Evolutionary conservation across 805 yeast genomes (phyloP).

Genomic region (Novakomyces olei): DNA sequence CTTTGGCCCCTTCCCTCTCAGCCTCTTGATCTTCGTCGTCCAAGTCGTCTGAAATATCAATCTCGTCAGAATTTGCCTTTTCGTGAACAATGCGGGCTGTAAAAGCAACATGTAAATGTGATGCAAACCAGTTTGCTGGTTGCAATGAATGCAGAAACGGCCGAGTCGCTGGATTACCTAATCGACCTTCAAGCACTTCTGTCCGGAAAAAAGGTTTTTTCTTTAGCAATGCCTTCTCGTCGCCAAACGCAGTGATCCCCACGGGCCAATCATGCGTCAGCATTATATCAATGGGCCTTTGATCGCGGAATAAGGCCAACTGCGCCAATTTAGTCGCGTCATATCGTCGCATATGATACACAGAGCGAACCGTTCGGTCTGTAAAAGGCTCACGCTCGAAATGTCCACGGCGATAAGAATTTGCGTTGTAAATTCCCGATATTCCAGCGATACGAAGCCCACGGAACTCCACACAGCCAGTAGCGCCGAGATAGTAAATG

Average conservation of each 20-base stretch:
- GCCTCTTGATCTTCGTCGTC: slow-evolving; percentile 6
- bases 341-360: slow-evolving; percentile 51
- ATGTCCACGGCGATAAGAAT: slow-evolving; percentile 24
- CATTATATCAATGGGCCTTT: slow-evolving; percentile 28
- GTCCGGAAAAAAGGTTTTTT: slow-evolving; percentile 42
- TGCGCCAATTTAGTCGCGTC: slow-evolving; percentile 32
- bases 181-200: not conserved
- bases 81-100: slow-evolving; percentile 31
- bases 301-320: too few relatives aligned
- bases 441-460: slow-evolving; percentile 63
- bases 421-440: slow-evolving; percentile 56
- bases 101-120: slow-evolving; percentile 65
- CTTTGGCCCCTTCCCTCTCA: not conserved
- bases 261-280: slow-evolving; percentile 91
- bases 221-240: slow-evolving; percentile 26
- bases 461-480: slow-evolving; percentile 48
- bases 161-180: slow-evolving; percentile 16
- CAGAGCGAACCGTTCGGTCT: slow-evolving; percentile 27
- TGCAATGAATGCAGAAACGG: slow-evolving; percentile 28
- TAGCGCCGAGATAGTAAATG: slow-evolving; percentile 64
- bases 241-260: slow-evolving; percentile 47
- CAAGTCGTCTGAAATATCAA: slow-evolving; percentile 10
- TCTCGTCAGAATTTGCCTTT: not conserved
- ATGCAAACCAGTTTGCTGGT: slow-evolving; percentile 69
- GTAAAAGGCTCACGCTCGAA: slow-evolving; percentile 29